Evolutionary conservation across 495 filamentous ascomycete species (phyloP).

Genomic region (Lophiostoma macrostomum): DNA sequence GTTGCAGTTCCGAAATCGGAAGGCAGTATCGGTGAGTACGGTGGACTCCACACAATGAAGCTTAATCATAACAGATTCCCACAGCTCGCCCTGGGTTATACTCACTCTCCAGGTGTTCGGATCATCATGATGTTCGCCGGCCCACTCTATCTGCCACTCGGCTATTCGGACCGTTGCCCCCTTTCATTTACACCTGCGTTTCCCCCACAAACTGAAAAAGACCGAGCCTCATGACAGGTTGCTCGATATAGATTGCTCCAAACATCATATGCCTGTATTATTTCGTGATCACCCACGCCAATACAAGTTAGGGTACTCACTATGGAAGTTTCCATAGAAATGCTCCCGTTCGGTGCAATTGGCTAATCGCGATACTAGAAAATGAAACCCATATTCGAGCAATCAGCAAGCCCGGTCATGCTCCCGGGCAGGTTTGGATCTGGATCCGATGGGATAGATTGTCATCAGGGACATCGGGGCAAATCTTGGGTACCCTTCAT

Average conservation of each 20-base stretch:
- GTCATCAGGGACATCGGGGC: neutral
- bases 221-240: conserved; percentile 21
- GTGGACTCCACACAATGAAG: too few species aligned
- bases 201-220: conserved; percentile 6
- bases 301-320: conserved; percentile 3
- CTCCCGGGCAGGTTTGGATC: neutral
- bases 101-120: neutral
- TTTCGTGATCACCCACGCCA: conserved; percentile 10
- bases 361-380: conserved; percentile 5
- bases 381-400: conserved; percentile 7
- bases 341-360: conserved; percentile 25
- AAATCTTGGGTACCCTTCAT: neutral
- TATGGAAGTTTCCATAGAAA: conserved; percentile 21
- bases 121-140: too few species aligned
- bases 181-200: neutral
- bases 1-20: too few species aligned
- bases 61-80: too few species aligned
- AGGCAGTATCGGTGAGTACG: too few species aligned
- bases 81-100: too few species aligned
- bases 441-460: neutral
- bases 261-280: conserved; percentile 19
- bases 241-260: conserved; percentile 19
- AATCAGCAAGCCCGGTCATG: conserved; percentile 6
- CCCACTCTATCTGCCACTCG: conserved; percentile 20
- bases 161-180: conserved; percentile 13